A percentile compares a stretch with the other conserved stretches of the same genome.
These are phyloP conservation scores for Adansonia rubrostipa DNA, from an alignment of 441 rosid genomes.

Conservation along the genomic window DNA sequence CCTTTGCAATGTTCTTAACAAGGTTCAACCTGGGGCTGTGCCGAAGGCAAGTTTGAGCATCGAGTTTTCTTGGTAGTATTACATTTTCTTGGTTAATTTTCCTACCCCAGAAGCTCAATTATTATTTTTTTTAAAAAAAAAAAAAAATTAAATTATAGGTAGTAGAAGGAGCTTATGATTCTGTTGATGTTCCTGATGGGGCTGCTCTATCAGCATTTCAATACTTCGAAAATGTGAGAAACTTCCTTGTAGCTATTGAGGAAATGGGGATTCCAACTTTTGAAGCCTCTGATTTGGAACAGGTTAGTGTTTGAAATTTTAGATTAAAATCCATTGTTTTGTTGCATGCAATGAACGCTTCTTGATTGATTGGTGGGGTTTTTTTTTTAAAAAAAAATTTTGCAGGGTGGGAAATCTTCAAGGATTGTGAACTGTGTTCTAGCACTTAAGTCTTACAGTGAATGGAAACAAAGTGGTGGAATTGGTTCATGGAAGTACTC, in stretches of 20 bases:
- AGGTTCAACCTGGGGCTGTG: constrained; percentile 63
- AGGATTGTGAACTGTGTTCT: constrained; percentile 70
- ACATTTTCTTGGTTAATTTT: neutral
- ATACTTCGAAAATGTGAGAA: constrained; percentile 72
- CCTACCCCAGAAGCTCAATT: neutral
- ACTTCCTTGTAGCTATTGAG: constrained; percentile 59
- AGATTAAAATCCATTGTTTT: neutral
- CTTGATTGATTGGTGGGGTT: neutral
- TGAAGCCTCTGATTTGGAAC: constrained; percentile 72
- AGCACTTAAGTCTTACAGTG: constrained; percentile 62
- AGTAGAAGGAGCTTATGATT: constrained; percentile 63
- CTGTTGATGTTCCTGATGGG: constrained; percentile 58
- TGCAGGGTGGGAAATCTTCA: constrained; percentile 67
- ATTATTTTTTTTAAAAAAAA: neutral
- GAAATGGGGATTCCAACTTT: constrained; percentile 71
- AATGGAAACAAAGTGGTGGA: constrained; percentile 66
- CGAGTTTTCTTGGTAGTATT: neutral
- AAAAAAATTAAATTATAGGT: constrained; percentile 44
- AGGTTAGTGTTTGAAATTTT: constrained; percentile 38
- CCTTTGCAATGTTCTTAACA: constrained; percentile 70
- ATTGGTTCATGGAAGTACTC: constrained; percentile 56
- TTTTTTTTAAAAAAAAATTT: neutral
- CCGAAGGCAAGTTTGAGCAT: constrained; percentile 45
- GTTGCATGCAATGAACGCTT: neutral
- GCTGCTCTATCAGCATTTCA: constrained; percentile 72